Conservation (phyloP, 192 early-diverging fungal species). For the Backusella tarrabulga region DNA sequence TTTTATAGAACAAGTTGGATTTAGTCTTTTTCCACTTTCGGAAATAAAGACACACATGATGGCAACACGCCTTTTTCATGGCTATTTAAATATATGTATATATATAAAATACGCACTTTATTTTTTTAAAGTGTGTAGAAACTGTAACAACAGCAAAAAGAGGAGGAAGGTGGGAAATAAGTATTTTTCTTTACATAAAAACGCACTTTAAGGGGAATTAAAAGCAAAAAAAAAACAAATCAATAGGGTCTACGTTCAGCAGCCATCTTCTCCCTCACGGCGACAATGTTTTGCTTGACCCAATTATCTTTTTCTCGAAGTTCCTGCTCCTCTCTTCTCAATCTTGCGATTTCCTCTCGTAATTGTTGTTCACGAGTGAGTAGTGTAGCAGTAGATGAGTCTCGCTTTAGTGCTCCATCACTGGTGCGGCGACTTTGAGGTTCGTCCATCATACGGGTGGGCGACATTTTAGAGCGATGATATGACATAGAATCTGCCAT, state of each 20-base stretch:
- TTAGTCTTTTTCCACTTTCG: neutral
- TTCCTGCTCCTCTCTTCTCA: constrained; percentile 33
- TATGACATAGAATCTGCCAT: constrained; percentile 15
- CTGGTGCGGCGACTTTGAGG: neutral
- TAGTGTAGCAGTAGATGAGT: constrained; percentile 17
- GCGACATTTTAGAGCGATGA: constrained; percentile 24
- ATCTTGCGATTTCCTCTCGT: constrained; percentile 30
- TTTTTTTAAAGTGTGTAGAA: neutral
- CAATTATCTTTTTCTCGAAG: constrained; percentile 29
- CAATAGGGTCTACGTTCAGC: constrained; percentile 21
- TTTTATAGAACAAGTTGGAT: neutral
- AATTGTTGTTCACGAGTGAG: constrained; percentile 32
- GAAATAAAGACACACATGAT: neutral
- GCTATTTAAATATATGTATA: neutral
- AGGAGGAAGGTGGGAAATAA: neutral
- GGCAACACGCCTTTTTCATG: neutral
- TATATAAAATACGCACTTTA: neutral
- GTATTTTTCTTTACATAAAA: neutral
- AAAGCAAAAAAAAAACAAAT: neutral
- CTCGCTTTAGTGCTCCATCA: constrained; percentile 2
- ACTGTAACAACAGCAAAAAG: neutral
- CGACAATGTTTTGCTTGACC: constrained; percentile 30
- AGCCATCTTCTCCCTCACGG: constrained; percentile 27
- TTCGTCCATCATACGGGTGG: constrained; percentile 18
- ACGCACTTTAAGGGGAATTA: neutral